phyloP scores from a whole-genome alignment of 305 asterid species.

The Fraxinus angustifolia region DNA sequence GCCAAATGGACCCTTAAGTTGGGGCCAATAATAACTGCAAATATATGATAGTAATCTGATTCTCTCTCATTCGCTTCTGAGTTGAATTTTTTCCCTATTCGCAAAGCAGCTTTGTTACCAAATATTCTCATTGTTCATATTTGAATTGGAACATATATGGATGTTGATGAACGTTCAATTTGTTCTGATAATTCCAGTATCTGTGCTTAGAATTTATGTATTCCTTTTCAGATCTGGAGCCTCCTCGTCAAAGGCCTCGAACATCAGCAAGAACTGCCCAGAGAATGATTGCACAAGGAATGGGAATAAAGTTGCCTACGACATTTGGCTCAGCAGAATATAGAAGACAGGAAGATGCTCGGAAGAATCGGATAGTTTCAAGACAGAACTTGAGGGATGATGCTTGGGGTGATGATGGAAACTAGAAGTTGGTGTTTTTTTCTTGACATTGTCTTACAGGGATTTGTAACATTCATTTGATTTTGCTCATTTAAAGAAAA shows the following conservation, averaged over 20 bases:
- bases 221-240: slow-evolving; percentile 62
- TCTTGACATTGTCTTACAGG: neutral
- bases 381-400: slow-evolving; percentile 75
- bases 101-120: neutral
- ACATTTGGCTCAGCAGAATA: slow-evolving; percentile 52
- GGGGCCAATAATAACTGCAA: neutral
- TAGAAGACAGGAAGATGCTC: slow-evolving; percentile 68
- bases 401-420: slow-evolving; percentile 86
- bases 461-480: neutral
- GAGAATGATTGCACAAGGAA: slow-evolving; percentile 75
- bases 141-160: neutral
- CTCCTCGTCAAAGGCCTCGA: slow-evolving; percentile 83
- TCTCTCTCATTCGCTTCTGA: neutral
- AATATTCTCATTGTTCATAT: neutral
- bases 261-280: slow-evolving; percentile 90
- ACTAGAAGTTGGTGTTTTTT: slow-evolving; percentile 11
- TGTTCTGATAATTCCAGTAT: neutral
- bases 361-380: slow-evolving; percentile 59
- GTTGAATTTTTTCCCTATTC: neutral
- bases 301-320: slow-evolving; percentile 79
- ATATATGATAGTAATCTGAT: neutral
- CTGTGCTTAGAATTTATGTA: neutral
- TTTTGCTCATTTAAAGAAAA: neutral
- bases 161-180: neutral
- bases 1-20: neutral